Base-by-base conservation (phyloP, 2,329 filamentous ascomycete genomes). In the Aspergillus fumigatus region DNA sequence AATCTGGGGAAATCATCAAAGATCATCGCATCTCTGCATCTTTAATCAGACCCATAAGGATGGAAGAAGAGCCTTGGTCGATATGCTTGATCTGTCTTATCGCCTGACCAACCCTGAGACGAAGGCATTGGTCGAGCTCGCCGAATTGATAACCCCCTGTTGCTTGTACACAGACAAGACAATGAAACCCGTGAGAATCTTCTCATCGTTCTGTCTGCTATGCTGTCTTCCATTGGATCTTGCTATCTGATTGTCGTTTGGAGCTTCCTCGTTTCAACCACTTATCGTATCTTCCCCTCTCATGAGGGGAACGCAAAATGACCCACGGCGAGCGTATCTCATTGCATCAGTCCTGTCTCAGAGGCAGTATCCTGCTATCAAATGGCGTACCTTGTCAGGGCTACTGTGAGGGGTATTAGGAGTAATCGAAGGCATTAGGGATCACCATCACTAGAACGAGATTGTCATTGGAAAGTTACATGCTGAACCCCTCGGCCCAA, bases 181-280 rank as follows among this genome's bases (percentile, higher is more conserved):
- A 38, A 7, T 17, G 32, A 38, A 6, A 38, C 7, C 7, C 5
- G 32, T 14, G 14, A 14, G 5, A 38, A 17, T 38, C 5, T 38
- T 14, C 32, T 38, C 32, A 14, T 38, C 32, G 1, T 14, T 17
- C 32, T 6, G 32, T 38, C 32, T 2, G 32, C 32, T 7, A 7
- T 17, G 17, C 32, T 38, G 32, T 38, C 7, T 17, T 38, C 3
- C 14, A 17, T 38, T 38, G 32, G 14, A 17, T 6, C 14, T 38
- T 38, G 2, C 5, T 56, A 32, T 52, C 43, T 41, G n/a, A 29
- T 25, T 53, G 25, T 61, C 63, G 62, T 57, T 63, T 65, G 55
- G 59, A 62, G 48, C 60, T 65, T 65, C 61, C 62, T 49, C 25
- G 47, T 51, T 52, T 38, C 54, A 52, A 51, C 57, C 57, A 52